These are phyloP conservation scores for Fomitopsis pinicola DNA, from an alignment of 1,284 basidiomycete species.

Conservation along the genomic window DNA sequence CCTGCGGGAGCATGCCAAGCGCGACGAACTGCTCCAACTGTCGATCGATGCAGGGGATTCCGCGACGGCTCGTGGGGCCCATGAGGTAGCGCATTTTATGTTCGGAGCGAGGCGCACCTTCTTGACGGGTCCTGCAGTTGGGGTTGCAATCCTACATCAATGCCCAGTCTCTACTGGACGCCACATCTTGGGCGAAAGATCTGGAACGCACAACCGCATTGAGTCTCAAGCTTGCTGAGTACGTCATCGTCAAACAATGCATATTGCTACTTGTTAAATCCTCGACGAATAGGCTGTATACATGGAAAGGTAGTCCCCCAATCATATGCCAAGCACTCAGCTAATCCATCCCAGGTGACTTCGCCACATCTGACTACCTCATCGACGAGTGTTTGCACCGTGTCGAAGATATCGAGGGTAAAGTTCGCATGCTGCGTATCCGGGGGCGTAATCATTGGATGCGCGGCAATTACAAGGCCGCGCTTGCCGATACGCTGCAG, in stretches of 20 bases:
- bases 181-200: conserved; percentile 50
- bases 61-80: conserved; percentile 64
- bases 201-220: conserved; percentile 45
- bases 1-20: conserved; percentile 53
- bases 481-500: conserved; percentile 52
- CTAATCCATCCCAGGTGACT: conserved; percentile 37
- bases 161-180: conserved; percentile 48
- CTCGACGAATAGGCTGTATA: conserved; percentile 39
- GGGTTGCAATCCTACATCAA: conserved; percentile 57
- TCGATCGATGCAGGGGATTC: conserved; percentile 66
- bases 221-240: conserved; percentile 57
- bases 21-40: conserved; percentile 55
- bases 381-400: conserved; percentile 49
- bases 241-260: conserved; percentile 23
- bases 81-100: conserved; percentile 43
- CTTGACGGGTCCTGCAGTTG: conserved; percentile 33
- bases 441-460: conserved; percentile 62
- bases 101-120: neutral
- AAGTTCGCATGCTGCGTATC: conserved; percentile 51
- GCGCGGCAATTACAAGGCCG: conserved; percentile 49
- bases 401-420: conserved; percentile 46
- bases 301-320: conserved; percentile 50
- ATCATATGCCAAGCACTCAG: neutral
- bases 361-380: conserved; percentile 44
- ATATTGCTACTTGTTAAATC: neutral